A percentile compares a stretch with the other conserved stretches of the same genome.
Conservation (phyloP, 2,329 filamentous ascomycete species). For the Pseudonectria foliicola region DNA sequence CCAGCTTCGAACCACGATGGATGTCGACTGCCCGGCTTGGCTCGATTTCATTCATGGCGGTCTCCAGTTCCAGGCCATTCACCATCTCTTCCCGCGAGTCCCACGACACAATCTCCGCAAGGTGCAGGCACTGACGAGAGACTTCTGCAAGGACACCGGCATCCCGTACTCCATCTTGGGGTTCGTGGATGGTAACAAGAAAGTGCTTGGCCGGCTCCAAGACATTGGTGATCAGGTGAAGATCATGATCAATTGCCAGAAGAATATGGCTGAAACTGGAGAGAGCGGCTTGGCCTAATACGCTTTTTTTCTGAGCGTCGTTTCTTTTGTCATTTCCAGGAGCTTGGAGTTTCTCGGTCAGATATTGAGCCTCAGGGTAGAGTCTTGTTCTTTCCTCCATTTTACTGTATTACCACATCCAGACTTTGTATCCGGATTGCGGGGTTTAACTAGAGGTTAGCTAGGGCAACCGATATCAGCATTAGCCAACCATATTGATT, state of each 20-base stretch:
- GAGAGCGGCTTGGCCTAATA: constrained; percentile 31
- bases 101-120: constrained; percentile 60
- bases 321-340: background rate
- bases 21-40: constrained; percentile 65
- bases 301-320: constrained; percentile 6
- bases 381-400: too few relatives aligned
- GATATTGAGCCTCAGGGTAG: too few relatives aligned
- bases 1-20: constrained; percentile 66
- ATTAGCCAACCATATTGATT: too few relatives aligned
- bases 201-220: constrained; percentile 39
- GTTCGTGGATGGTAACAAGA: constrained; percentile 56
- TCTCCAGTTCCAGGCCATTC: constrained; percentile 65
- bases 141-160: constrained; percentile 57
- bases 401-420: too few relatives aligned
- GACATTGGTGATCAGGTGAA: constrained; percentile 56
- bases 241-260: constrained; percentile 51
- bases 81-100: constrained; percentile 62
- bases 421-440: too few relatives aligned
- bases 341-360: too few relatives aligned
- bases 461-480: too few relatives aligned
- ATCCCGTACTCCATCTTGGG: constrained; percentile 56
- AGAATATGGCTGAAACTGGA: constrained; percentile 41
- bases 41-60: constrained; percentile 67
- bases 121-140: constrained; percentile 51
- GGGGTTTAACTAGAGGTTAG: too few relatives aligned